Conservation (phyloP, 768 basidiomycete genomes). For the Xerocomellus intermedius region DNA sequence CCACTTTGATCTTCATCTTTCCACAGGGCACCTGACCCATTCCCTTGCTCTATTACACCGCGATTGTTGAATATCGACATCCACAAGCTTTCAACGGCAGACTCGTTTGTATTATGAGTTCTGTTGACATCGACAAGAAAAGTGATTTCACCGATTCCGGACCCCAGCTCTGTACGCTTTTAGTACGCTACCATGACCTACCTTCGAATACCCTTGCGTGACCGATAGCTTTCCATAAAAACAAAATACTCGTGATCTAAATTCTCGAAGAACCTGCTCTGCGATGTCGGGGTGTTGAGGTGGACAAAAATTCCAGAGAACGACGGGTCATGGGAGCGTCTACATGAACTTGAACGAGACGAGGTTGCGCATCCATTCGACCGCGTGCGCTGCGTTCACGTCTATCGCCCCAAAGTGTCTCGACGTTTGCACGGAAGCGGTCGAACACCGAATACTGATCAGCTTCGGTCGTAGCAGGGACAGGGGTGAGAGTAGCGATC, state of each 20-base stretch:
- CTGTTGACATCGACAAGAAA: not conserved
- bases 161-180: not conserved
- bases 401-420: conserved; percentile 20
- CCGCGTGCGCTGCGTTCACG: conserved; percentile 1
- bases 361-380: conserved; percentile 1
- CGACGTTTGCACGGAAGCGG: conserved; percentile 20
- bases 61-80: conserved; percentile 1
- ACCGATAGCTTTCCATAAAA: not conserved
- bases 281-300: conserved; percentile 11
- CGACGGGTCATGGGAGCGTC: conserved; percentile 4
- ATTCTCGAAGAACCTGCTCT: conserved; percentile 21
- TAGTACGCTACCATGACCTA: not conserved
- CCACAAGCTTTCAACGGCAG: not conserved
- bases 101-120: not conserved
- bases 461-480: conserved; percentile 22
- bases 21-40: conserved; percentile 9
- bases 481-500: conserved; percentile 18
- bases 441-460: conserved; percentile 15
- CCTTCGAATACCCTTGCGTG: not conserved
- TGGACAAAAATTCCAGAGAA: conserved; percentile 8
- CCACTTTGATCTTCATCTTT: not conserved
- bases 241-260: not conserved
- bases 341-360: not conserved
- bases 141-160: not conserved
- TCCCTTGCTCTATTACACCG: conserved; percentile 13